These are phyloP conservation scores for Punica granatum DNA, from an alignment of 345 rosid species.

Conservation along the genomic window DNA sequence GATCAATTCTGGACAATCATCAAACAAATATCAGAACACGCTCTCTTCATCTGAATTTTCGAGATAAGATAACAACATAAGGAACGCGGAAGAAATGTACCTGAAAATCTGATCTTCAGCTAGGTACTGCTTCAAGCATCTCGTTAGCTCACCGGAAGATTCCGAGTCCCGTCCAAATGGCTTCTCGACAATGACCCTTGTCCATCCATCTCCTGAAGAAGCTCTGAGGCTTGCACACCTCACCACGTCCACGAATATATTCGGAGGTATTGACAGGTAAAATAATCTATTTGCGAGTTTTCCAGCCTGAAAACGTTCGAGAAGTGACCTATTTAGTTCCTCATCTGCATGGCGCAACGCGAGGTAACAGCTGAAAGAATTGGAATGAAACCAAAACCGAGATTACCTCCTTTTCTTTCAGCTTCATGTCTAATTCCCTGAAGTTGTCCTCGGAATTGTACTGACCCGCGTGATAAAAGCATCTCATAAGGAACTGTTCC, in stretches of 20 bases:
- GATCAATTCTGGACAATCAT: constrained; percentile 56
- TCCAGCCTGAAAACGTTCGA: constrained; percentile 35
- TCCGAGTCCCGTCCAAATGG: constrained; percentile 88
- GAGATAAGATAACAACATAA: not conserved
- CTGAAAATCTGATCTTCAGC: constrained; percentile 86
- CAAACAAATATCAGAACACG: constrained; percentile 6
- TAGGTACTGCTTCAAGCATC: constrained; percentile 66
- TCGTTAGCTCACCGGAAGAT: constrained; percentile 74
- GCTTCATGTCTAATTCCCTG: constrained; percentile 49
- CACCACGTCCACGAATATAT: constrained; percentile 78
- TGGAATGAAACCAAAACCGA: not conserved
- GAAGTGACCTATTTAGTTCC: not conserved
- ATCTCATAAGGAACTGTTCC: constrained; percentile 71
- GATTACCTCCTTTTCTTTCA: constrained; percentile 75
- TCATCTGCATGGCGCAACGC: not conserved
- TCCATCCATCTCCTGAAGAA: constrained; percentile 75
- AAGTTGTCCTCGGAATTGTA: constrained; percentile 74
- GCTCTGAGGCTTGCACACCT: constrained; percentile 69
- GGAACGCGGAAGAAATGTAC: constrained; percentile 30
- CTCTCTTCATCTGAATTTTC: not conserved
- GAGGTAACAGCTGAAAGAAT: not conserved
- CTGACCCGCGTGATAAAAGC: constrained; percentile 82
- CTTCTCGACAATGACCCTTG: constrained; percentile 86
- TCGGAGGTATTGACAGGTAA: constrained; percentile 85
- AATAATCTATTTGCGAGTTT: constrained; percentile 64